Conservation (phyloP, 768 basidiomycete genomes). For the Suillus paluster region DNA sequence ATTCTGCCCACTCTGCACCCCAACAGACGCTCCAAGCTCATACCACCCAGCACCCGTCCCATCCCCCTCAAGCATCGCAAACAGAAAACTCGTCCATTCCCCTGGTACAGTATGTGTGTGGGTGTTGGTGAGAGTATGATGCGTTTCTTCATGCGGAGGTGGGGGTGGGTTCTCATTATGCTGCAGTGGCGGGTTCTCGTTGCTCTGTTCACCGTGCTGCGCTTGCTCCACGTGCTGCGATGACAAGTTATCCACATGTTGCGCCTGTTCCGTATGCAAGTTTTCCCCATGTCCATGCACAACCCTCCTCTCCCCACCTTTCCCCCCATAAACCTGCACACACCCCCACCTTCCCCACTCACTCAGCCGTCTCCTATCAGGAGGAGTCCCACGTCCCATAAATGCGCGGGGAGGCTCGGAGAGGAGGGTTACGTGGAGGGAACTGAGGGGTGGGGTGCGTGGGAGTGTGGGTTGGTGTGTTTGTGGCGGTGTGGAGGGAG, state of each 20-base stretch:
- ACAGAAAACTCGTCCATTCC: constrained; percentile 38
- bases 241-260: too few species aligned
- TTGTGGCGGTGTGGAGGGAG: constrained; percentile 7
- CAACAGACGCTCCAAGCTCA: constrained; percentile 26
- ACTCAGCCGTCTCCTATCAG: constrained; percentile 30
- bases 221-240: too few species aligned
- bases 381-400: constrained; percentile 39
- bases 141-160: neutral
- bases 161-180: neutral
- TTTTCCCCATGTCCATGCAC: too few species aligned
- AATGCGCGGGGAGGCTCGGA: constrained; percentile 39
- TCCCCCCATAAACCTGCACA: neutral
- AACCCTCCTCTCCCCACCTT: neutral
- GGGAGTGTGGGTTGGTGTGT: constrained; percentile 20
- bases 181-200: neutral
- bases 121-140: constrained; percentile 11
- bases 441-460: constrained; percentile 24
- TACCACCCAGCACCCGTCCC: constrained; percentile 30
- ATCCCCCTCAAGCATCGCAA: constrained; percentile 39
- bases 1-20: neutral
- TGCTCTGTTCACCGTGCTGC: too few species aligned
- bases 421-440: constrained; percentile 34
- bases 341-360: constrained; percentile 32
- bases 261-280: too few species aligned
- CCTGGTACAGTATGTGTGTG: constrained; percentile 13